Evolutionary conservation across 2,329 filamentous ascomycete species (phyloP), one percentile per base, ranked within the genome.

Genomic region (Aotearoamyces nothofagi): DNA sequence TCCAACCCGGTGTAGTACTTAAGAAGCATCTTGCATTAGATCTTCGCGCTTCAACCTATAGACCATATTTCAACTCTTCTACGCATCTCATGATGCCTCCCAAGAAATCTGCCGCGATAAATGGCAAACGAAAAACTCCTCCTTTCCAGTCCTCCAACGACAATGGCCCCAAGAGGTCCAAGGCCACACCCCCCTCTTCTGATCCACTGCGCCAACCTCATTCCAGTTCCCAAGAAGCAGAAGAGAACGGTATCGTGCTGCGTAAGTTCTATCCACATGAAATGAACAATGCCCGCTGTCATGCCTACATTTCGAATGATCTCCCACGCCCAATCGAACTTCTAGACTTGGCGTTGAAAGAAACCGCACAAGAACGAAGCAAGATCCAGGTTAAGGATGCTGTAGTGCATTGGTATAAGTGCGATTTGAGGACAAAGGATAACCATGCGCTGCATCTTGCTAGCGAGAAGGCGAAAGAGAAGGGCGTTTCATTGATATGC

Each of bases 321-420:
- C 57, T 92, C 4, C 65, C 74, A 4, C 70, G 78, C 0, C 86
- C 84, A 0, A 78, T 92, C 12, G 71, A 84, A 41, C 51, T 66
- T 0, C 61, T 93, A 2, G 49, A 70, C 5, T 49, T 57, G 1
- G 71, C 74, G 0, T 58, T 84, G 4, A 48, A 60, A 14, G 66
- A 73, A 2, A 90, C 82, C 0, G 53, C 60, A 3, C 42, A 53
- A 0, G 49, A 53, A 19, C 63, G 79, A 6, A 56, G 60, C 15
- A 51, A 55, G 1, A 61, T 78, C 9, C 36, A 54, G 2, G 55
- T 63, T 0, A 66, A 67, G 16, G 57, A 68, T 15, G 69, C 74
- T 0, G 76, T 92, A 0, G 68, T 92, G 0, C 81, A 92, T 53
- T 93, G 84, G 84, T 93, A 87, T 59, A 92, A 90, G 54, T 72